Evolutionary conservation across 148 eudicot species (phyloP).

Genomic region (Polygonum aviculare): DNA sequence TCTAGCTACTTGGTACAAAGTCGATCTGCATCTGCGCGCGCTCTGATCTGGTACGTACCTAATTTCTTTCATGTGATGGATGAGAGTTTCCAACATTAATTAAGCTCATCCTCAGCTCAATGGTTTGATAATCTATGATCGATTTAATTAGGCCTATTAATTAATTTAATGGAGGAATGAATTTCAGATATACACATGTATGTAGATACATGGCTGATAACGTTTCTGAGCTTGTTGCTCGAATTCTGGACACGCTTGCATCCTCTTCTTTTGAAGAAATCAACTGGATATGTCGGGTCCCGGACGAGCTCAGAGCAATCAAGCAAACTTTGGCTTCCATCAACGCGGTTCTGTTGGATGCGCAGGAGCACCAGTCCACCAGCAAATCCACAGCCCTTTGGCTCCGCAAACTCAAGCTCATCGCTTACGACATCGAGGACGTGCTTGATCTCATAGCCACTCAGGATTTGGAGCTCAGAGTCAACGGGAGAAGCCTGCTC

Average conservation of each 20-base stretch:
- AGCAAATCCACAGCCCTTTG: background rate
- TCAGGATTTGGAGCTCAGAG: background rate
- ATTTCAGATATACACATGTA: background rate
- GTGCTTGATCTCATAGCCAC: background rate
- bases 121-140: no score
- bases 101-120: no score
- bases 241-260: background rate
- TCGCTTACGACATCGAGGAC: background rate
- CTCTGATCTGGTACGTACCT: no score
- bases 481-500: background rate
- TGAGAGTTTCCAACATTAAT: no score
- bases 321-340: background rate
- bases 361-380: background rate
- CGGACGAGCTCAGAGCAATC: background rate
- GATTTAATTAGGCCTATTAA: no score
- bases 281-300: background rate
- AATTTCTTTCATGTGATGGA: no score
- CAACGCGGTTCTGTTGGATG: background rate
- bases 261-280: background rate
- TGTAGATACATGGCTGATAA: background rate
- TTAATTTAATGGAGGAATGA: no score
- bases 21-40: no score
- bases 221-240: background rate
- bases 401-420: background rate
- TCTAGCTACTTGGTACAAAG: no score